Evolutionary conservation across 345 rosid genomes (phyloP).

Genomic region (Rhizophora apiculata): DNA sequence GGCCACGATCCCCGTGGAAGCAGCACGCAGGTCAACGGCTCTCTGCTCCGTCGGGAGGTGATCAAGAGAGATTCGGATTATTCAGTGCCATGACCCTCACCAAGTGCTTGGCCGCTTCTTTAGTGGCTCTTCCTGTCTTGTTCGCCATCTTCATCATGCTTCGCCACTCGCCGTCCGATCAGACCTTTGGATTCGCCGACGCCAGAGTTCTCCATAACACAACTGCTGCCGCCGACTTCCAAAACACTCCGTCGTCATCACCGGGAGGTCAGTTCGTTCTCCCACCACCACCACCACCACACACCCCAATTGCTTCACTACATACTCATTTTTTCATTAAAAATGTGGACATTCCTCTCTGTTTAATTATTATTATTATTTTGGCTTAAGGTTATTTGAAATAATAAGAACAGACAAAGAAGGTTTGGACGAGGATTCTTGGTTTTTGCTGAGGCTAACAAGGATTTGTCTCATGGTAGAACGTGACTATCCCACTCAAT

Average conservation of each 20-base stretch:
- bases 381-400: too few relatives aligned
- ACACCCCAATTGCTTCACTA: too few relatives aligned
- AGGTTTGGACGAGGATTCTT: too few relatives aligned
- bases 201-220: slow-evolving; percentile 17
- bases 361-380: too few relatives aligned
- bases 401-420: too few relatives aligned
- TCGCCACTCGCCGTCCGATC: slow-evolving; percentile 19
- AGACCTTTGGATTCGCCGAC: slow-evolving; percentile 19
- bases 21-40: slow-evolving; percentile 19
- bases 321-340: too few relatives aligned
- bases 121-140: slow-evolving; percentile 12
- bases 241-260: not conserved
- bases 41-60: not conserved
- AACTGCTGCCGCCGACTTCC: not conserved
- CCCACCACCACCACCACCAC: not conserved
- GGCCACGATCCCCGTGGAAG: too few relatives aligned
- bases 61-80: slow-evolving; percentile 24
- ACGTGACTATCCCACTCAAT: too few relatives aligned
- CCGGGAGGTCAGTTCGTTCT: not conserved
- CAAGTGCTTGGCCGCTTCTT: slow-evolving; percentile 20
- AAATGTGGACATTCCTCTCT: too few relatives aligned
- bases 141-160: slow-evolving; percentile 15
- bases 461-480: too few relatives aligned
- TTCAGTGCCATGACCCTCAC: slow-evolving; percentile 34
- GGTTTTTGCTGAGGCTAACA: too few relatives aligned